Percentiles rank a stretch among this genome's conserved stretches.
phyloP scores from a whole-genome alignment of 2,329 filamentous ascomycete species.

The Talaromyces sp. region DNA sequence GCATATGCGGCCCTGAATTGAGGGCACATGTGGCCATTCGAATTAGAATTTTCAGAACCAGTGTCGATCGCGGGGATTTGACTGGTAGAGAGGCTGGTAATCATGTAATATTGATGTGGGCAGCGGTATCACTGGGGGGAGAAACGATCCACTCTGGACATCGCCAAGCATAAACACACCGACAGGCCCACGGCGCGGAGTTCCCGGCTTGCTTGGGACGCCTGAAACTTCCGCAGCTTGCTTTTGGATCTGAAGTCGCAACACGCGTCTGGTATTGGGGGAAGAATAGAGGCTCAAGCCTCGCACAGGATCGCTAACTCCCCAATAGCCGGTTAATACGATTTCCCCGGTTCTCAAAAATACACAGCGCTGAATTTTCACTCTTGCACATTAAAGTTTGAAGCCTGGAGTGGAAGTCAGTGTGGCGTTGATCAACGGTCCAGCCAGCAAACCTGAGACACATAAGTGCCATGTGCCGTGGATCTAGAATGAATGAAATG shows the following conservation, averaged over 20 bases:
- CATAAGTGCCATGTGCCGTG: neutral
- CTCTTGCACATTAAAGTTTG: neutral
- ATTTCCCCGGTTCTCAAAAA: too few species aligned
- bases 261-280: too few species aligned
- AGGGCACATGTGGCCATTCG: neutral
- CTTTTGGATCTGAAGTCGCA: too few species aligned
- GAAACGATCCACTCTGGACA: neutral
- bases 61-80: neutral
- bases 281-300: neutral
- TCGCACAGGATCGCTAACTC: too few species aligned
- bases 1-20: neutral
- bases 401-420: neutral
- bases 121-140: neutral
- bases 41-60: neutral
- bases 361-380: too few species aligned
- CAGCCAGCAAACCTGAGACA: neutral
- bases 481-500: too few species aligned
- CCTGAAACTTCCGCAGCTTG: too few species aligned
- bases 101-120: conserved; percentile 2
- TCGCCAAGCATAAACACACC: neutral
- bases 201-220: neutral
- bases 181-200: neutral
- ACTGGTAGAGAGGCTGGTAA: neutral
- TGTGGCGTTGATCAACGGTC: conserved; percentile 1
- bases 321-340: too few species aligned